Percentiles rank a stretch among this genome's conserved stretches.
phyloP scores from a whole-genome alignment of 2,329 filamentous ascomycete species.

The Fusarium acutatum region DNA sequence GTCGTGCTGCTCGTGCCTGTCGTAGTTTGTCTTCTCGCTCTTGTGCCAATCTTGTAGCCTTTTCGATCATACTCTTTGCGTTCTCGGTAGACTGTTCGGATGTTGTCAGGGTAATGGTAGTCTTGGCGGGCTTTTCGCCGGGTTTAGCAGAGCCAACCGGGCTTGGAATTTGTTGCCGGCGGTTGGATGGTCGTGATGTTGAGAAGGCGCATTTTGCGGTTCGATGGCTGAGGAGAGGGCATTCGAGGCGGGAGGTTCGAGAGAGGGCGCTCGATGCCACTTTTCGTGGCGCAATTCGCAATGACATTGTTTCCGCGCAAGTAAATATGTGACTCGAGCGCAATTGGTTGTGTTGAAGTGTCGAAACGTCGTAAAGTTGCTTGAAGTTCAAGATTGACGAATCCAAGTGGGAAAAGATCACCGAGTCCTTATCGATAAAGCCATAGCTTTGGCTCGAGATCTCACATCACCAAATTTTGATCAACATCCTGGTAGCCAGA shows the following conservation, averaged over 20 bases:
- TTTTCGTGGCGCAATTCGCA: not conserved
- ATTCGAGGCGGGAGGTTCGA: not conserved
- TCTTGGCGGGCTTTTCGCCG: not conserved
- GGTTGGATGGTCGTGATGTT: not conserved
- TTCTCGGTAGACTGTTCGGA: not conserved
- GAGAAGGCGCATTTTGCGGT: conserved; percentile 15
- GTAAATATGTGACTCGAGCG: not conserved
- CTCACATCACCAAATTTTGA: not conserved
- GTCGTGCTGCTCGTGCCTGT: not conserved
- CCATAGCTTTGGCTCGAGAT: not conserved
- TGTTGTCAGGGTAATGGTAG: not conserved
- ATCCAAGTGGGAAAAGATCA: conserved; percentile 7
- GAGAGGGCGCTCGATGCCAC: not conserved
- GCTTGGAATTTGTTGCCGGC: not conserved
- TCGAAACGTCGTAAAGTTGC: not conserved
- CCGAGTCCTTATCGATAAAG: conserved; percentile 33
- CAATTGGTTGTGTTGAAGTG: not conserved
- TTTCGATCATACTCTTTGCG: not conserved
- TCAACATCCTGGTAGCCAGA: not conserved
- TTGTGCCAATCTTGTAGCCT: not conserved
- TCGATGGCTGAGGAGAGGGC: not conserved
- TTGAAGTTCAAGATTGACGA: not conserved
- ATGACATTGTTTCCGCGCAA: not conserved
- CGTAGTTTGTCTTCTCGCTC: not conserved
- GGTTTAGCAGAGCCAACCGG: not conserved